A percentile compares a stretch with the other conserved stretches of the same genome.
Conservation (phyloP, 2,329 filamentous ascomycete genomes). For the Ascosphaera aggregata region DNA sequence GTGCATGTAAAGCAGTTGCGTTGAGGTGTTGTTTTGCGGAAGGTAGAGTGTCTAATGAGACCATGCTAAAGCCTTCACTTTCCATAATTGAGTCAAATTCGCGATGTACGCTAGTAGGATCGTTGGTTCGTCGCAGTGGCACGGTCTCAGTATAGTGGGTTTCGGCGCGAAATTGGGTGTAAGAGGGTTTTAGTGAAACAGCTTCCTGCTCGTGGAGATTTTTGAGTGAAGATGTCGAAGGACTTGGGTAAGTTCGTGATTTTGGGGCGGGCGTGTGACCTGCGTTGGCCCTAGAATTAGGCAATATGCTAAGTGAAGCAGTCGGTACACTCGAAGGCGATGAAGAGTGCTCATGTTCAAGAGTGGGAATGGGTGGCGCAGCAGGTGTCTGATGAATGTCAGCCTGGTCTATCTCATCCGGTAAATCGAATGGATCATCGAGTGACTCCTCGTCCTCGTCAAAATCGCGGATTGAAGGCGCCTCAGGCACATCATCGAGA, state of each 20-base stretch:
- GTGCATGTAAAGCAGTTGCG: not conserved
- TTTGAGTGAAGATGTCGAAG: constrained; percentile 15
- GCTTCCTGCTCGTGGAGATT: constrained; percentile 13
- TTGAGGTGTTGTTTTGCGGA: constrained; percentile 23
- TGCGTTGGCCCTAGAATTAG: constrained; percentile 13
- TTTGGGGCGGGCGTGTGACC: constrained; percentile 11
- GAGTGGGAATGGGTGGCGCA: constrained; percentile 10
- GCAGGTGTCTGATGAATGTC: constrained; percentile 12
- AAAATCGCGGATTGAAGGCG: not conserved
- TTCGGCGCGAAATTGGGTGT: not conserved
- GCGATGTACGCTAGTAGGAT: constrained; percentile 19
- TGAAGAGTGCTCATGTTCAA: constrained; percentile 10
- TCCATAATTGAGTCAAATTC: constrained; percentile 32
- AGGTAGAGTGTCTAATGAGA: constrained; percentile 29
- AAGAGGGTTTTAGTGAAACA: constrained; percentile 6
- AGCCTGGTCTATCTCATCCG: constrained; percentile 3
- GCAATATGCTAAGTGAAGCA: constrained; percentile 11
- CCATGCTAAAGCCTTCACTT: constrained; percentile 34
- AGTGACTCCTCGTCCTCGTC: not conserved
- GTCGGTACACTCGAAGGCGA: constrained; percentile 16
- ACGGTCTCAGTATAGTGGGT: not conserved
- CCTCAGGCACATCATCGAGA: not conserved
- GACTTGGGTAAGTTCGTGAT: constrained; percentile 17
- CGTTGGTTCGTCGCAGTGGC: constrained; percentile 3
- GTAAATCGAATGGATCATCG: not conserved